Evolutionary conservation across 2,329 filamentous ascomycete species (phyloP).

Genomic region (Fusarium proliferatum): DNA sequence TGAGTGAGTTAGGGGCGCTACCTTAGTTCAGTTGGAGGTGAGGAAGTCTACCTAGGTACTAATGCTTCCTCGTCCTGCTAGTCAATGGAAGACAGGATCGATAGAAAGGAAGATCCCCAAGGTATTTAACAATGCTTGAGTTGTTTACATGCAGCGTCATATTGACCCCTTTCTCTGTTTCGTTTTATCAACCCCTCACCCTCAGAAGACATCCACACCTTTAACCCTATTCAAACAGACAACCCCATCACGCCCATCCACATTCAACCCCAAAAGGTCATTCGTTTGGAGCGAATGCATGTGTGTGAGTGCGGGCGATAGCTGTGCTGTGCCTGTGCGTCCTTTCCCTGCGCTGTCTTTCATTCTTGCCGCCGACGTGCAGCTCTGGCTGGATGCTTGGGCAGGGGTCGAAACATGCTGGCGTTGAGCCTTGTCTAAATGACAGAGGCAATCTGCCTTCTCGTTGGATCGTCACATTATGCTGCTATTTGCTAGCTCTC

Average conservation of each 20-base stretch:
- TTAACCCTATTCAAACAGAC: conserved; percentile 13
- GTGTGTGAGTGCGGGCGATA: conserved; percentile 25
- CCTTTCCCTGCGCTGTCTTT: conserved; percentile 22
- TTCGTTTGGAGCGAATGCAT: conserved; percentile 16
- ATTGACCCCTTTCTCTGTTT: conserved; percentile 27
- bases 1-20: neutral
- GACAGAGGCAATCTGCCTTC: conserved; percentile 17
- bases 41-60: neutral
- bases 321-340: conserved; percentile 4
- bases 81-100: neutral
- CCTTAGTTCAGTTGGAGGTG: conserved; percentile 10
- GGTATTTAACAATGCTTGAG: conserved; percentile 1
- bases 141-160: conserved; percentile 38
- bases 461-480: conserved; percentile 32
- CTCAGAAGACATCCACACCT: conserved; percentile 4
- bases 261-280: conserved; percentile 3
- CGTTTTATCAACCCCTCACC: conserved; percentile 25
- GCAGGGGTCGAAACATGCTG: conserved; percentile 35
- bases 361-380: conserved; percentile 34
- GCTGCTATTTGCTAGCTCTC: conserved; percentile 25
- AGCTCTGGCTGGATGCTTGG: conserved; percentile 24
- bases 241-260: conserved; percentile 5
- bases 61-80: neutral
- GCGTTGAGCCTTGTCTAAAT: conserved; percentile 16
- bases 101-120: neutral